Base-by-base conservation (phyloP, 257 asterid species). In the Nicotiana obtusifolia region DNA sequence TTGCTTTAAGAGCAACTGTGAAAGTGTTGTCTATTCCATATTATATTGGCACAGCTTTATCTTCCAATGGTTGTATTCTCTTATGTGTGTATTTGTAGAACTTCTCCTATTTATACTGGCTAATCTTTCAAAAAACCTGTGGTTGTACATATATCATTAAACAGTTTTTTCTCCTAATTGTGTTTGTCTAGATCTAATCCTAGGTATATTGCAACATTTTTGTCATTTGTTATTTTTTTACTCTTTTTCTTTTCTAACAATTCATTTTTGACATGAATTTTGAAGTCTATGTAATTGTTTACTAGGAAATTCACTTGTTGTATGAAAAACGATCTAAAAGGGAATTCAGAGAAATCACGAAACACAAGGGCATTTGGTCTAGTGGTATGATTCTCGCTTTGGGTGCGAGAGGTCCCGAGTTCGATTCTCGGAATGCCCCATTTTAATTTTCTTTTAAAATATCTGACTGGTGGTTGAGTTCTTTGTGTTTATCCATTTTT, bases 371-470 rank as follows among this genome's bases (percentile, higher is more conserved):
- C 94, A 91, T 89, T 93, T 90, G 98, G 97, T 90, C 93, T 91
- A 89, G 94, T 89, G 95, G 93, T 87, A 92, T 90, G 96, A 92
- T 91, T 92, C 97, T 89, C 89, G 89, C 93, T 94, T 86, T 54
- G 92, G 96, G 94, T 88, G 93, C 92, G 93, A 86, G 92, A 89
- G 95, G 95, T 89, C 97, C 89, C 86, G 88, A 89, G 92, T 90
- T 93, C 90, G 84, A 95, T 90, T 88, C 92, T 90, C 89, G 92
- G 92, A 92, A 90, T 91, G 97, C 94, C 94, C 97, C 95, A 5
- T 69, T 0, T 4, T 1, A 6, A 7, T 37, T 7, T 37, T 37
- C 0, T 37, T 37, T 37, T 5, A 37, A 35, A 37, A 37, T 37
- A 41, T 41, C 4, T 56, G 22, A 56, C 11, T 56, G 4, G 62